These are phyloP conservation scores for Trichoderma koningii DNA, from an alignment of 2,329 filamentous ascomycete species.

Conservation along the genomic window DNA sequence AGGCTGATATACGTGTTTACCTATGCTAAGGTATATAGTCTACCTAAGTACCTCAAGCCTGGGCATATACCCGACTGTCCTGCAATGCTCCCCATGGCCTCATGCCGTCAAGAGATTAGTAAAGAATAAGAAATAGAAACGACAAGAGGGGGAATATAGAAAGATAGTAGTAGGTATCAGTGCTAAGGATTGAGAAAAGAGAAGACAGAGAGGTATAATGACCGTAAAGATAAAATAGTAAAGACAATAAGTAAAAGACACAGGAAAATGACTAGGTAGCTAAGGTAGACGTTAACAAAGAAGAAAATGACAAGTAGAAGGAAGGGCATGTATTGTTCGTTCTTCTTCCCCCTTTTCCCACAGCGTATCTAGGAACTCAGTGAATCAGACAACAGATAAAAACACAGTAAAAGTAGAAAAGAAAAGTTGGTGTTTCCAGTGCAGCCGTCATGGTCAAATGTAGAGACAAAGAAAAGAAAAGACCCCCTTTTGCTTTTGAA, in stretches of 20 bases:
- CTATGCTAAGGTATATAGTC: too few species aligned
- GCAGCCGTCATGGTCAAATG: constrained; percentile 14
- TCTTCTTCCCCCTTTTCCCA: background rate
- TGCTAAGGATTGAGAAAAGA: background rate
- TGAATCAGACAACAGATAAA: background rate
- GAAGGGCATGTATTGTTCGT: background rate
- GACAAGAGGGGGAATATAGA: background rate
- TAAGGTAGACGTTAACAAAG: background rate
- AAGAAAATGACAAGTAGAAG: background rate
- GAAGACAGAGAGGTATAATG: background rate
- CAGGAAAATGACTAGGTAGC: background rate
- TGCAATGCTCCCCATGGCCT: background rate
- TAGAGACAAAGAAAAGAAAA: background rate
- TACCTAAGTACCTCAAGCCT: too few species aligned
- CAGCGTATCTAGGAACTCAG: too few species aligned
- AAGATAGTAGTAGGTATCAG: background rate
- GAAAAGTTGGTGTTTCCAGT: constrained; percentile 1
- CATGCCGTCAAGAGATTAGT: background rate
- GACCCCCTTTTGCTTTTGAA: background rate
- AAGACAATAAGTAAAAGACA: background rate
- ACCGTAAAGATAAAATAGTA: background rate
- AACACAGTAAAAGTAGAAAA: background rate
- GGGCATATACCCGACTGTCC: too few species aligned
- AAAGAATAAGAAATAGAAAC: background rate
- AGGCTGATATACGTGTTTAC: too few species aligned